phyloP scores from a whole-genome alignment of 169 alveolate genomes.

The Eimeria falciformis region DNA sequence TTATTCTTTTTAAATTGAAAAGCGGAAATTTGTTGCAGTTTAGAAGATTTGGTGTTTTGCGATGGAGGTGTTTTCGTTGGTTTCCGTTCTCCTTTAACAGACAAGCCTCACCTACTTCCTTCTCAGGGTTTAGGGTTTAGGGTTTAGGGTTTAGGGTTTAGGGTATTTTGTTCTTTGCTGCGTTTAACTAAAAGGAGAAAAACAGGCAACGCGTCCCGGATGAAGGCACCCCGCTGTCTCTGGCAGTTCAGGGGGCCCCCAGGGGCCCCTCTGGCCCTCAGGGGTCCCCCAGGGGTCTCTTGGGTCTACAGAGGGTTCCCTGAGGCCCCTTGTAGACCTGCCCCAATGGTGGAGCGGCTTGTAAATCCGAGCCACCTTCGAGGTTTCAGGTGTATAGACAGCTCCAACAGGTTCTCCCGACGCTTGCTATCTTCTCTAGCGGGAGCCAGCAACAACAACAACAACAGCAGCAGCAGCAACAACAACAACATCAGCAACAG shows the following conservation, averaged over 20 bases:
- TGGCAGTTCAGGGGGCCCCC: not conserved
- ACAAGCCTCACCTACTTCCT: too few relatives aligned
- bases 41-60: too few relatives aligned
- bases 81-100: too few relatives aligned
- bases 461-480: not conserved
- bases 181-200: too few relatives aligned
- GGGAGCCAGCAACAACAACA: not conserved
- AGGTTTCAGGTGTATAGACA: not conserved
- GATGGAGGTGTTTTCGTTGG: too few relatives aligned
- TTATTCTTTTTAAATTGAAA: too few relatives aligned
- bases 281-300: not conserved
- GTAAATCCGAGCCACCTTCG: not conserved
- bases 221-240: too few relatives aligned
- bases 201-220: too few relatives aligned
- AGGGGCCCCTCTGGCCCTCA: not conserved
- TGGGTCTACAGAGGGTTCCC: not conserved
- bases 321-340: not conserved
- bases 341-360: not conserved
- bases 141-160: not conserved
- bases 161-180: not conserved
- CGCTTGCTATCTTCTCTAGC: not conserved
- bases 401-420: not conserved
- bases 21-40: too few relatives aligned
- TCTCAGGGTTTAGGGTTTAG: not conserved
- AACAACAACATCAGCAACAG: not conserved